A percentile compares a stretch with the other conserved stretches of the same genome.
Conservation (phyloP, 768 basidiomycete genomes). For the Boletus coccyginus region DNA sequence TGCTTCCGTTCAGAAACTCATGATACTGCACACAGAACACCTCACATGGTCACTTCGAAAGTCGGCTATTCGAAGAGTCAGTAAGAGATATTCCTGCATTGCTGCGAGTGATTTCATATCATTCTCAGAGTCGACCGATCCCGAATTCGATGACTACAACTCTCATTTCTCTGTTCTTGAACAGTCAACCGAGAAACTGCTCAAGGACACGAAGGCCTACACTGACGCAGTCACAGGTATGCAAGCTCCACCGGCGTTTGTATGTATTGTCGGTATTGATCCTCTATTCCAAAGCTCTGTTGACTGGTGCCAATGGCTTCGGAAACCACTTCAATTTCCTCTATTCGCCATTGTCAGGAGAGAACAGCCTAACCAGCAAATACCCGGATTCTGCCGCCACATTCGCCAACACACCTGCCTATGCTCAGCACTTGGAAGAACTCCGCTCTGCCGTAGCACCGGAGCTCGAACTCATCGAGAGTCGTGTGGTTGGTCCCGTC, state of each 20-base stretch:
- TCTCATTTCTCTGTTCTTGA: slow-evolving; percentile 78
- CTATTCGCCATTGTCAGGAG: slow-evolving; percentile 66
- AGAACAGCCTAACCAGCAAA: slow-evolving; percentile 77
- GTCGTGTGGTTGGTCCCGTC: slow-evolving; percentile 76
- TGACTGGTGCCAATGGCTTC: slow-evolving; percentile 63
- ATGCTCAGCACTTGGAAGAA: slow-evolving; percentile 77
- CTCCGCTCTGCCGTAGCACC: slow-evolving; percentile 75
- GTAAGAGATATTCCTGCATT: slow-evolving; percentile 21
- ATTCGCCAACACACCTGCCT: slow-evolving; percentile 70
- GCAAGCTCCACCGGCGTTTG: neutral
- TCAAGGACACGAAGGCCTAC: slow-evolving; percentile 90
- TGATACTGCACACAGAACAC: slow-evolving; percentile 55
- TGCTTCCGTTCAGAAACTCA: slow-evolving; percentile 10
- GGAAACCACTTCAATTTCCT: slow-evolving; percentile 60
- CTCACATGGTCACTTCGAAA: slow-evolving; percentile 83
- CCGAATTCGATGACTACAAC: slow-evolving; percentile 87
- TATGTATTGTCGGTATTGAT: slow-evolving; percentile 1
- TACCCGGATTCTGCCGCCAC: slow-evolving; percentile 78
- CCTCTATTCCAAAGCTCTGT: slow-evolving; percentile 45
- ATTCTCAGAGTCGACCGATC: slow-evolving; percentile 68
- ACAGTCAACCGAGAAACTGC: slow-evolving; percentile 77
- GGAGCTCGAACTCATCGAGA: slow-evolving; percentile 93
- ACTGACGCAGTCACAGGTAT: slow-evolving; percentile 75
- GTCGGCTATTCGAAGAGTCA: slow-evolving; percentile 93
- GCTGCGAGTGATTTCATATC: slow-evolving; percentile 1